Percentiles rank a stretch among this genome's conserved stretches.
These are phyloP conservation scores for Microsporum ferrugineum DNA, from an alignment of 2,329 filamentous ascomycete genomes.

Conservation along the genomic window DNA sequence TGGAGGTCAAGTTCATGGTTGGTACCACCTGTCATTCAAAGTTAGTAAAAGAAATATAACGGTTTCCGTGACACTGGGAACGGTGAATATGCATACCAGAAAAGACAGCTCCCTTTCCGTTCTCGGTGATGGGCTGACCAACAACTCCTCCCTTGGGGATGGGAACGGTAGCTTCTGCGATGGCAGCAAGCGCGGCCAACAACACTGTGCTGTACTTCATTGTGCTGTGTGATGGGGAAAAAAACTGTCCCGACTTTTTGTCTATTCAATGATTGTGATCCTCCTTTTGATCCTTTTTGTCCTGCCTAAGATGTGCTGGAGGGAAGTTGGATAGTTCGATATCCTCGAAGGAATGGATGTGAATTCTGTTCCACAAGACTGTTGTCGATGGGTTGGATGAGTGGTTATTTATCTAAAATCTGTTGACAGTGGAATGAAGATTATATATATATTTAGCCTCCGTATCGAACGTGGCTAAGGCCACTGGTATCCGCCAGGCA, in stretches of 20 bases:
- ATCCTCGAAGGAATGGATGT: slow-evolving; percentile 6
- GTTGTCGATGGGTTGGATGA: neutral
- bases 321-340: slow-evolving; percentile 1
- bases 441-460: neutral
- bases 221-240: neutral
- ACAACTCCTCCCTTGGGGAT: slow-evolving; percentile 30
- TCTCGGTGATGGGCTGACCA: slow-evolving; percentile 44
- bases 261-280: neutral
- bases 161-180: slow-evolving; percentile 5
- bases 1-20: slow-evolving; percentile 50
- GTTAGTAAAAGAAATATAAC: neutral
- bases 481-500: slow-evolving; percentile 11
- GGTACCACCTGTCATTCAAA: slow-evolving; percentile 44
- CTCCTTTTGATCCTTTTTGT: neutral
- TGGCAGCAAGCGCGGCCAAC: slow-evolving; percentile 5
- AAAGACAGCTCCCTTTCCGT: slow-evolving; percentile 48
- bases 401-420: neutral
- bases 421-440: neutral
- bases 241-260: neutral
- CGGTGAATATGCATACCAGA: slow-evolving; percentile 36
- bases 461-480: slow-evolving; percentile 5
- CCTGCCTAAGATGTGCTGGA: neutral
- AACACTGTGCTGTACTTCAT: slow-evolving; percentile 10
- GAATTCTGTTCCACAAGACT: neutral
- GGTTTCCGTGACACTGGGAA: neutral